Evolutionary conservation across 306 rosid genomes (phyloP), one percentile per base, ranked within the genome.

Genomic region (Quercus glauca): DNA sequence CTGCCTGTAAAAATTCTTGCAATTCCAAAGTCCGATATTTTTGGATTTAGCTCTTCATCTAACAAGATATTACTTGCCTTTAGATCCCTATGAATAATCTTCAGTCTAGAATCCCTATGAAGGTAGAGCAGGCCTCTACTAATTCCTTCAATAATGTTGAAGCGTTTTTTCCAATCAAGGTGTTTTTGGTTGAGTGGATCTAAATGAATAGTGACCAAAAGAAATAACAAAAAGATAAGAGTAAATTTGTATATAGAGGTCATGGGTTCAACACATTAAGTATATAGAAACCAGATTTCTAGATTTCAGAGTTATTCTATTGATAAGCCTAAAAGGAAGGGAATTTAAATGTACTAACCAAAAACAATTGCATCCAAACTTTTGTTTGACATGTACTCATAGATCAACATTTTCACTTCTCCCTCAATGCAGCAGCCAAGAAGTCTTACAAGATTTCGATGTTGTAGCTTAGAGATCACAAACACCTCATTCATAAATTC

Each of bases 11-110:
- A 78, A 81, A 85, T 81, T 78, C 76, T 85, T 0, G 85, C 88
- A 52, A 85, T 29, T 55, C 88, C 83, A 55, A 81, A 81, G 21
- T 85, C 85, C 51, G 85, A 81, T 41, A 85, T 85, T 71, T 85
- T 85, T 55, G 83, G 81, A 75, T 81, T 81, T 80, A 81, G 63
- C 18, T 81, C 79, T 18, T 6, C 80, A 72, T 85, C 86, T 0
- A 85, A 55, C 55, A 85, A 79, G 67, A 85, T 79, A 65, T 82
- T 85, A 37, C 84, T 79, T 65, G 79, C 78, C 73, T 82, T 82
- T 8, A 85, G 3, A 79, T 85, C 88, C 53, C 86, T 82, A 3
- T 85, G 86, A 37, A 85, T 82, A 14, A 85, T 85, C 61, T 65
- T 85, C 53, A 85, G 5, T 67, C 86, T 85, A 21, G 84, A 85